Evolutionary conservation across 495 filamentous ascomycete genomes (phyloP).

Genomic region (Letharia columbiana): DNA sequence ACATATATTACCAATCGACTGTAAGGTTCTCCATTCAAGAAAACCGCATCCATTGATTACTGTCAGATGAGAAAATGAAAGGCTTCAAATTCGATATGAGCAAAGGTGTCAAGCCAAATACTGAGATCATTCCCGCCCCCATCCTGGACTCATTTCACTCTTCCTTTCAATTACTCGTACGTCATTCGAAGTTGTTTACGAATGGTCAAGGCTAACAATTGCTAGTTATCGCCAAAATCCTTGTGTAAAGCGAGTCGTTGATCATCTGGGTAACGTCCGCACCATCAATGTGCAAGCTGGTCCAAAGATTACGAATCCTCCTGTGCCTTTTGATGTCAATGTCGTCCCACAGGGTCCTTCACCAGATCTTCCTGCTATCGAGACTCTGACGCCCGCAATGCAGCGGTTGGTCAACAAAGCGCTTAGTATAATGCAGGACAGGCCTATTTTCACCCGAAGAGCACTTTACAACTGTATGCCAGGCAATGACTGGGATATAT

Average conservation of each 20-base stretch:
- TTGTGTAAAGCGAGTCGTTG: slow-evolving; percentile 44
- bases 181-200: slow-evolving; percentile 10
- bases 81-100: slow-evolving; percentile 62
- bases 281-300: slow-evolving; percentile 45
- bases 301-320: slow-evolving; percentile 45
- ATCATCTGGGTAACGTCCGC: slow-evolving; percentile 41
- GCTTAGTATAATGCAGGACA: slow-evolving; percentile 50
- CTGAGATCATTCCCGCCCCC: slow-evolving; percentile 78
- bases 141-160: slow-evolving; percentile 53
- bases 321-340: slow-evolving; percentile 52
- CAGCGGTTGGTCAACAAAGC: slow-evolving; percentile 52
- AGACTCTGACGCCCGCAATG: slow-evolving; percentile 41
- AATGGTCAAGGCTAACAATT: slow-evolving; percentile 11
- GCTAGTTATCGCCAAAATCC: slow-evolving; percentile 52
- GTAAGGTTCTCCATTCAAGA: slow-evolving; percentile 33
- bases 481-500: slow-evolving; percentile 22
- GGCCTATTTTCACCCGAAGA: slow-evolving; percentile 81
- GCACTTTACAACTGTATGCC: slow-evolving; percentile 57
- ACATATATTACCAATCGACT: slow-evolving; percentile 53
- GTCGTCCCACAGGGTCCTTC: slow-evolving; percentile 44
- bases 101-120: slow-evolving; percentile 47
- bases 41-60: not conserved
- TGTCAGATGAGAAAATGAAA: slow-evolving; percentile 56
- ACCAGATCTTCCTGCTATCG: slow-evolving; percentile 40
- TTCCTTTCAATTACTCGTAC: slow-evolving; percentile 59